phyloP scores from a whole-genome alignment of 345 rosid genomes.

The Hibiscus tridactylites region DNA sequence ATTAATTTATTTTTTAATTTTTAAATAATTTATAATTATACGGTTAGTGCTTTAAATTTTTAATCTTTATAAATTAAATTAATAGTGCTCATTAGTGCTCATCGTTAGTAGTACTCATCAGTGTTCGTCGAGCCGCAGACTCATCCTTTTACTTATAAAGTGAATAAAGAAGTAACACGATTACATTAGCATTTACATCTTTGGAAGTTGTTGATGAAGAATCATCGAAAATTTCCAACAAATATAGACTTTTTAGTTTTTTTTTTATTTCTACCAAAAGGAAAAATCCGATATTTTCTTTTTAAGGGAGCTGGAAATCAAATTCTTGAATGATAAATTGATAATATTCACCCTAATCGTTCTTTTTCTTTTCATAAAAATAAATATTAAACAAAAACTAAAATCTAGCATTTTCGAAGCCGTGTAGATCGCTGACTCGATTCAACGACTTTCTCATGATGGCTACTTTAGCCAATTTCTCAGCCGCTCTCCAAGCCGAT shows the following conservation, averaged over 20 bases:
- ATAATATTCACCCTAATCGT: background rate
- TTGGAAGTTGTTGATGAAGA: no score
- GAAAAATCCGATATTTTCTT: background rate
- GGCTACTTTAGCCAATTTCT: slow-evolving; percentile 80
- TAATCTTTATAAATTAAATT: no score
- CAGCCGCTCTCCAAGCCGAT: slow-evolving; percentile 91
- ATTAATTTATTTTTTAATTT: no score
- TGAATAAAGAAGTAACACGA: background rate
- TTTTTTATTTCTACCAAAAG: no score
- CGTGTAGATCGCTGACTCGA: slow-evolving; percentile 78
- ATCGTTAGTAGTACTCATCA: no score
- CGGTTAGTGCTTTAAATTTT: no score
- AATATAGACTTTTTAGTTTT: no score
- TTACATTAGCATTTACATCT: background rate
- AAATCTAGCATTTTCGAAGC: slow-evolving; percentile 93
- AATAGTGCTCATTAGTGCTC: no score
- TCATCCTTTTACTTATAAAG: background rate
- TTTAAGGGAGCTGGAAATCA: background rate
- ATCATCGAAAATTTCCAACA: no score
- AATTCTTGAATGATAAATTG: background rate
- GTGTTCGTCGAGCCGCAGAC: no score
- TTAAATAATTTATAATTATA: no score
- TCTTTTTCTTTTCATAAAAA: background rate
- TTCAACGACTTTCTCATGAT: slow-evolving; percentile 72
- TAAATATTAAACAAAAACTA: slow-evolving; percentile 15